Evolutionary conservation across 768 basidiomycete genomes (phyloP).

Genomic region (Russula emetica): DNA sequence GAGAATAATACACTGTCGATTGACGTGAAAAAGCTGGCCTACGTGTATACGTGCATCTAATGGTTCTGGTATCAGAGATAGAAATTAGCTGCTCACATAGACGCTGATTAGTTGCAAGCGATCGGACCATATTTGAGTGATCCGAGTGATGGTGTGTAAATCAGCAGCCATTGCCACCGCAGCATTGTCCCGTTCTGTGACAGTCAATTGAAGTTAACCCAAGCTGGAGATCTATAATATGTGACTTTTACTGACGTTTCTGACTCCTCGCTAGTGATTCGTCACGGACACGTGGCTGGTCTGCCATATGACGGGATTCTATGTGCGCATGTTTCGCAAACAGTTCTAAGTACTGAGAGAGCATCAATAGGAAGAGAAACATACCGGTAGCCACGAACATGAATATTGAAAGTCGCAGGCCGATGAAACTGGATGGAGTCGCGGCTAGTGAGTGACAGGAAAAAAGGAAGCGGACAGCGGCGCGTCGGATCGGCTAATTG

Average conservation of each 20-base stretch:
- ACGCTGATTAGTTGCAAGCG: slow-evolving; percentile 21
- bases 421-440: background rate
- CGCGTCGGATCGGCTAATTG: no score
- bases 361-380: background rate
- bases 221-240: background rate
- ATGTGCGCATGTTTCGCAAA: background rate
- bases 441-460: no score
- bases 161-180: slow-evolving; percentile 12
- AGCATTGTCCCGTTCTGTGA: slow-evolving; percentile 5
- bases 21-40: slow-evolving; percentile 25
- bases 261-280: background rate
- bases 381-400: slow-evolving; percentile 1
- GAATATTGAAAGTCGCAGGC: background rate
- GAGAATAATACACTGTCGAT: slow-evolving; percentile 25
- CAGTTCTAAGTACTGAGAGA: background rate
- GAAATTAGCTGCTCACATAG: slow-evolving; percentile 11
- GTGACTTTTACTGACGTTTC: slow-evolving; percentile 3
- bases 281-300: background rate
- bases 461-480: no score
- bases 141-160: slow-evolving; percentile 14
- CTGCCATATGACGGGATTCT: background rate
- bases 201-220: background rate
- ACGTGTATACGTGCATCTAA: background rate
- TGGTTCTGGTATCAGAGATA: background rate
- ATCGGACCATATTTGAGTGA: slow-evolving; percentile 23